A percentile compares a stretch with the other conserved stretches of the same genome.
These are phyloP conservation scores for Arachis hypogaea DNA, from an alignment of 306 rosid species.

Conservation along the genomic window DNA sequence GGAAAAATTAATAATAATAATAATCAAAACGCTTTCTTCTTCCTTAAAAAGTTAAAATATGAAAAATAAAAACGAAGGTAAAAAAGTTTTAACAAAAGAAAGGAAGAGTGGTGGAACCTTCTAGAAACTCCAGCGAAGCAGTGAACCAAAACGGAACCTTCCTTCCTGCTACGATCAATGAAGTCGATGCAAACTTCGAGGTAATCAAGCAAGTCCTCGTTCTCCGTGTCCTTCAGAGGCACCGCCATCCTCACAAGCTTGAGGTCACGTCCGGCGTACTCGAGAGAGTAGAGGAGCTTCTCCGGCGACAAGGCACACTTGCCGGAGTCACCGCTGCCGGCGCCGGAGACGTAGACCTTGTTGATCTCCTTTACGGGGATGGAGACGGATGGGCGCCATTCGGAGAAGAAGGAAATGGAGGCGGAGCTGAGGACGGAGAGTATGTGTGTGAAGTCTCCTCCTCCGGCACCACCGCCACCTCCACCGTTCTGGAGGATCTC, in stretches of 20 bases:
- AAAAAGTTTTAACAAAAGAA: no score
- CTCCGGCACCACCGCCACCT: constrained; percentile 3
- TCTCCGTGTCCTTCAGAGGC: constrained; percentile 82
- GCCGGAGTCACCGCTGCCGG: constrained; percentile 29
- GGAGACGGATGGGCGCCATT: constrained; percentile 59
- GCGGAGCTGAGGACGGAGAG: constrained; percentile 86
- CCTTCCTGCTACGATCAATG: constrained; percentile 70
- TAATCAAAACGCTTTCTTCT: not conserved
- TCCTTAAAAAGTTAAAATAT: not conserved
- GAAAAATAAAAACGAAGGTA: not conserved
- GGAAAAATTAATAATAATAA: not conserved
- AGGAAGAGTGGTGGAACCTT: constrained; percentile 53
- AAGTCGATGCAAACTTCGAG: constrained; percentile 83
- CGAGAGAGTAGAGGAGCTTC: constrained; percentile 70
- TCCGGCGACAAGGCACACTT: constrained; percentile 57
- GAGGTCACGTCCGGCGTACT: constrained; percentile 79
- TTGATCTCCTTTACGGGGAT: constrained; percentile 69
- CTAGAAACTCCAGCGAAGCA: constrained; percentile 99
- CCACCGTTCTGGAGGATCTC: constrained; percentile 64
- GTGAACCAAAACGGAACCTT: constrained; percentile 89
- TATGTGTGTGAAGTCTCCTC: constrained; percentile 61
- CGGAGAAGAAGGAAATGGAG: constrained; percentile 78
- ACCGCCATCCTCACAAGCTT: constrained; percentile 87
- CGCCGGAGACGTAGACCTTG: constrained; percentile 60
- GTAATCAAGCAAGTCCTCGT: constrained; percentile 75